Evolutionary conservation across 345 rosid genomes (phyloP), one percentile per base, ranked within the genome.

Genomic region (Anastatica hierochuntica): DNA sequence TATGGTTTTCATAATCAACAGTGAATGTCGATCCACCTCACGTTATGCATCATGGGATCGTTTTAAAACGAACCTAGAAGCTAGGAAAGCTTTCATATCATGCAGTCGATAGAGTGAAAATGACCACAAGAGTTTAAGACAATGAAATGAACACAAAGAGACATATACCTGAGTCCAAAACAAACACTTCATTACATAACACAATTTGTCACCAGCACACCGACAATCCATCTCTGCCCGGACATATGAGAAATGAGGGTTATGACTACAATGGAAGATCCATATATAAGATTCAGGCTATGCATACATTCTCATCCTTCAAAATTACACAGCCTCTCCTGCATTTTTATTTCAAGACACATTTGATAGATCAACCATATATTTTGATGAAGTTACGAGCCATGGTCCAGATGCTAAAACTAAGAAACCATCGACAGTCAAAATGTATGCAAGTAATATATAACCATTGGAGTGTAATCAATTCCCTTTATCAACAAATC

Each of bases 291-390:
- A 30, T 49, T 23, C 16, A n/a, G n/a, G n/a, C n/a, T n/a, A n/a
- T 15, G 1, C 49, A 37, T 13, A 37, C 60, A 45, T 36, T 3
- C 11, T n/a, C 37, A 40, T 48, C 48, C 56, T 21, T 14, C n/a
- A n/a, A 16, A 9, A n/a, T 31, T 64, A n/a, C n/a, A n/a, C n/a
- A n/a, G n/a, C 50, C 43, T 48, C 57, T 58, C 46, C 63, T 64
- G 63, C 58, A 41, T 48, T 31, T 41, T 13, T 7, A 8, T 23
- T 37, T 23, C 49, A 54, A 54, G 48, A 63, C 45, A 46, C 62
- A 19, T 21, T 29, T 3, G n/a, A 43, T 18, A 6, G 3, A 18
- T 53, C 42, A 45, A 17, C 12, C 38, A 45, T 19, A 43, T 43
- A n/a, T n/a, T n/a, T n/a, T n/a, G n/a, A n/a, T n/a, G n/a, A n/a